Conservation (phyloP, 805 yeast species). For the Pichia ethanolica region DNA sequence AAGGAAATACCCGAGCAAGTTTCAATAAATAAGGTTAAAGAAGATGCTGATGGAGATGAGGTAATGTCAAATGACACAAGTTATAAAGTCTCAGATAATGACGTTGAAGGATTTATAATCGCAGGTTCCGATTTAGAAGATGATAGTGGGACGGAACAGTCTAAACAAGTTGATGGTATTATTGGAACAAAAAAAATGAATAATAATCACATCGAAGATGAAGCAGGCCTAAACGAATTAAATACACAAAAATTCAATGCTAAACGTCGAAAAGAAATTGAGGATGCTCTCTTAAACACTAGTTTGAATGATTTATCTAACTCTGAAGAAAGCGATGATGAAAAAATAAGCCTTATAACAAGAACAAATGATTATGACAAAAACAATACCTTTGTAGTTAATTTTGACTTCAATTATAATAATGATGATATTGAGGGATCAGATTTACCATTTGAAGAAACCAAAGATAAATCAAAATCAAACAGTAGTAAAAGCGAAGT, state of each 20-base stretch:
- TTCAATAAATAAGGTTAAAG: no score
- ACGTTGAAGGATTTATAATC: slow-evolving; percentile 14
- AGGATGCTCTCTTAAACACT: slow-evolving; percentile 1
- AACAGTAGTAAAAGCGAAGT: no score
- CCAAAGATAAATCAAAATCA: no score
- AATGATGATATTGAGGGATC: background rate
- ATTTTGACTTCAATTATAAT: background rate
- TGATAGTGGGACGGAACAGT: background rate
- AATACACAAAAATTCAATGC: slow-evolving; percentile 2
- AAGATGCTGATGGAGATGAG: no score
- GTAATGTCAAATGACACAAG: no score
- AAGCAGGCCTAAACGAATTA: no score
- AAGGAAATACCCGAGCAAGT: background rate
- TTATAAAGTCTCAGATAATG: no score
- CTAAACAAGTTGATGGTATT: background rate
- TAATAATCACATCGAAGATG: no score
- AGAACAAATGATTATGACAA: background rate
- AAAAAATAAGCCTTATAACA: background rate
- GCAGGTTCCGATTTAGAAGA: slow-evolving; percentile 15
- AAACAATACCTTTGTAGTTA: no score
- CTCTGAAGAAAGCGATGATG: background rate
- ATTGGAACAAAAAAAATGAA: background rate
- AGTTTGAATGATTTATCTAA: background rate
- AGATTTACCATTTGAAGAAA: no score
- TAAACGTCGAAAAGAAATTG: slow-evolving; percentile 2